A percentile compares a stretch with the other conserved stretches of the same genome.
Evolutionary conservation across 208 protist species (phyloP).

Genomic region (Trypanosoma boissoni): DNA sequence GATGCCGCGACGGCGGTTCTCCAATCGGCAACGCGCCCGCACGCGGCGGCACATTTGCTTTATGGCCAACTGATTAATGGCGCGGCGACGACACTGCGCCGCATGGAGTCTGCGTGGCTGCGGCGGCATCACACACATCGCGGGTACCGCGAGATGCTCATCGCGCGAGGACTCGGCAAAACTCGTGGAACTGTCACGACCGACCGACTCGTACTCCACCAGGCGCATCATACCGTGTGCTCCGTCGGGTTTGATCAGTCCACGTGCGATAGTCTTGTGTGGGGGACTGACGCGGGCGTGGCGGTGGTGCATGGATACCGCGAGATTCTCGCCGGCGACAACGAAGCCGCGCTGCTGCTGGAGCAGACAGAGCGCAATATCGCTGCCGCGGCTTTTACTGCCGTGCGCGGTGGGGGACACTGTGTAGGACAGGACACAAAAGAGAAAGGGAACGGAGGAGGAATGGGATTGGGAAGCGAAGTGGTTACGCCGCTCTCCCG

Average conservation of each 20-base stretch:
- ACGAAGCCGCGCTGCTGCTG: conserved; percentile 51
- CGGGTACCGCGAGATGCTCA: conserved; percentile 51
- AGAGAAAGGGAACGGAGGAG: no score
- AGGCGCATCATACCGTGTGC: conserved; percentile 47
- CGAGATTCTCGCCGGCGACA: conserved; percentile 76
- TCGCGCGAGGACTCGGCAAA: conserved; percentile 32
- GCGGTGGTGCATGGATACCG: conserved; percentile 64
- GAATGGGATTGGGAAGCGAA: no score
- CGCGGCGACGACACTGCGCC: conserved; percentile 11
- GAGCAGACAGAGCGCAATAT: conserved; percentile 59
- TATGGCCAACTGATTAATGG: conserved; percentile 17
- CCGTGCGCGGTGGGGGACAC: no score
- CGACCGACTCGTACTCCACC: conserved; percentile 69
- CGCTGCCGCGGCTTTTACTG: conserved; percentile 53
- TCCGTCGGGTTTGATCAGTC: conserved; percentile 63
- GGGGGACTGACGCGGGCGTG: conserved; percentile 62
- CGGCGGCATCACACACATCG: conserved; percentile 70
- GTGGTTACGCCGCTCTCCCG: conserved; percentile 23
- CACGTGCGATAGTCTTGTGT: conserved; percentile 79
- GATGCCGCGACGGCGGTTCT: conserved; percentile 16
- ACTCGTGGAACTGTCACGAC: conserved; percentile 24
- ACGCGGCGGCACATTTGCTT: conserved; percentile 18
- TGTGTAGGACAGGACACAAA: no score
- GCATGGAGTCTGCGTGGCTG: conserved; percentile 62
- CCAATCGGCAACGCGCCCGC: conserved; percentile 8